Evolutionary conservation across 805 yeast genomes (phyloP), one percentile per base, ranked within the genome.

Genomic region (Kazachstania bromeliacearum): DNA sequence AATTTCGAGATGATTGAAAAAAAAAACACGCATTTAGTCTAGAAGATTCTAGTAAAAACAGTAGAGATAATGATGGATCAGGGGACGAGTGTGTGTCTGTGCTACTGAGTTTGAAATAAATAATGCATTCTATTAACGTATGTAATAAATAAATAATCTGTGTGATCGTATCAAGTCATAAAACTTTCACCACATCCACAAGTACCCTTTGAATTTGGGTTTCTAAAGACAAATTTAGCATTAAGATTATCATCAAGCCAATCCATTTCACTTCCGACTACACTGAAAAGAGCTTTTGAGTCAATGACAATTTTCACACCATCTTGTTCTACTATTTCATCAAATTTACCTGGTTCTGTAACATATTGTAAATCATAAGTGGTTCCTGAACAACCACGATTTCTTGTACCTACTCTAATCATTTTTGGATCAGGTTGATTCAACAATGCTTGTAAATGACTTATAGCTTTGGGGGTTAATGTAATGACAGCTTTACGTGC

Each of bases 101-200:
- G n/a, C n/a, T n/a, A n/a, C n/a, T n/a, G n/a, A n/a, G n/a, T n/a
- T n/a, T n/a, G n/a, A n/a, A n/a, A n/a, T n/a, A n/a, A n/a, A n/a
- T n/a, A n/a, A n/a, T n/a, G n/a, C n/a, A n/a, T n/a, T n/a, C n/a
- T n/a, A n/a, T n/a, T n/a, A n/a, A n/a, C n/a, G n/a, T n/a, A n/a
- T n/a, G n/a, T n/a, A n/a, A n/a, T n/a, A n/a, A n/a, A n/a, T n/a
- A n/a, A n/a, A n/a, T n/a, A n/a, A n/a, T n/a, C n/a, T n/a, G n/a
- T n/a, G n/a, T n/a, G n/a, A n/a, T n/a, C 3, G 12, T 17, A 26
- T 26, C 64, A 88, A 7, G 89, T 96, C 96, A 88, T 92, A 60
- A 92, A 92, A 4, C 96, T 85, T 65, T 92, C 98, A 37, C 98
- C 98, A 61, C 98, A 92, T 9, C 98, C 98, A 63, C 98, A 92